Evolutionary conservation across 2,329 filamentous ascomycete genomes (phyloP), one percentile per base, ranked within the genome.

Genomic region (Epichloe sylvatica): DNA sequence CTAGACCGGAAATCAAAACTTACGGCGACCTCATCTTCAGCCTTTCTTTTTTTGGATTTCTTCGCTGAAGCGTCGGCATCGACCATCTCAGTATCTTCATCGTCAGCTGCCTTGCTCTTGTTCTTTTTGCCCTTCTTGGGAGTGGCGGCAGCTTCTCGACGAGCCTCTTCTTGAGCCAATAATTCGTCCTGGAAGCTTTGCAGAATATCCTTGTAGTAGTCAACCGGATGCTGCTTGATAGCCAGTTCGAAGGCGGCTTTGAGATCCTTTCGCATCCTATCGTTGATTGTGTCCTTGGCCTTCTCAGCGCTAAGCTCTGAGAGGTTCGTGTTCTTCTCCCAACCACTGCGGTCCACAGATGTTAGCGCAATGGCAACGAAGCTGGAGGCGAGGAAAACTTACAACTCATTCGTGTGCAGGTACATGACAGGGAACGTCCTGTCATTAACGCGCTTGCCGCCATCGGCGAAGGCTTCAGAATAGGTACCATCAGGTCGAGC

Each of bases 381-480:
- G 3, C 9, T 36, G 6, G 17, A 11, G 17, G 36, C 9, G 5
- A 33, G 34, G n/a, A 7, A 37, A 17, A 37, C 91, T 80, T 71
- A 98, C 92, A 98, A 97, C 75, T 97, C 91, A 61, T 97, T 96
- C 37, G 90, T 95, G 55, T 80, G 75, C 46, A 97, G 72, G 65
- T 95, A 97, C 91, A 97, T 96, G 62, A 97, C 82, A 5, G 91
- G 87, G 64, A 89, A 97, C 33, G 85, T 89, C 55, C 91, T 80
- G 67, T 96, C 89, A 53, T 83, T 79, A 40, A 78, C 81, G 56
- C 89, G 85, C 72, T 92, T 92, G 59, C 86, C 91, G 53, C 85
- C 90, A 59, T 95, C 89, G 39, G 82, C 80, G 62, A 86, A 96
- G 55, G 91, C 86, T 52, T 89, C 86, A 49, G 86, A 82, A 65